These are phyloP conservation scores for Calcarisporium arbuscula DNA, from an alignment of 2,329 filamentous ascomycete genomes.

Conservation along the genomic window DNA sequence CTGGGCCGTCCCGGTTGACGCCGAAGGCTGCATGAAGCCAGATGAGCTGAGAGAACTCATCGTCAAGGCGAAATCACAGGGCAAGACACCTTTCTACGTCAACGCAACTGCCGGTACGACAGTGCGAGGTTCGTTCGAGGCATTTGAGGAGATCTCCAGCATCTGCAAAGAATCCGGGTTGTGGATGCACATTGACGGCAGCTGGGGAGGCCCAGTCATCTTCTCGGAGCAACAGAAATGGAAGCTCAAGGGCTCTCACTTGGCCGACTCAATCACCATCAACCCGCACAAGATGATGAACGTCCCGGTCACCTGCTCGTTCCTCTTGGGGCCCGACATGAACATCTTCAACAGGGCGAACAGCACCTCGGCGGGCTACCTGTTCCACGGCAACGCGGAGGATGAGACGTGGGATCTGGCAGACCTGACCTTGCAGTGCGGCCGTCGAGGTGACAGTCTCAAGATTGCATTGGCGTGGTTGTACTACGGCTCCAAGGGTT, in stretches of 20 bases:
- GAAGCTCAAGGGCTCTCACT: slow-evolving; percentile 64
- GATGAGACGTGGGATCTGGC: slow-evolving; percentile 79
- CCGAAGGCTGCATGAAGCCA: slow-evolving; percentile 63
- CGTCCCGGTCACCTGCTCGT: slow-evolving; percentile 83
- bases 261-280: slow-evolving; percentile 76
- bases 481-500: slow-evolving; percentile 76
- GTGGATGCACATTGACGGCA: slow-evolving; percentile 91
- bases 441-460: slow-evolving; percentile 74
- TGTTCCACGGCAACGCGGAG: slow-evolving; percentile 59
- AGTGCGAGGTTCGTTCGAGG: slow-evolving; percentile 83
- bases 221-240: slow-evolving; percentile 61
- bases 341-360: slow-evolving; percentile 75
- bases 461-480: slow-evolving; percentile 87
- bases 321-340: slow-evolving; percentile 74
- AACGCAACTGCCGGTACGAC: slow-evolving; percentile 95
- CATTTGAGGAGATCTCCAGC: slow-evolving; percentile 60
- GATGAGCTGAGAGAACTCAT: slow-evolving; percentile 58
- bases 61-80: slow-evolving; percentile 52
- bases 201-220: slow-evolving; percentile 80
- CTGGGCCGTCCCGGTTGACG: slow-evolving; percentile 68
- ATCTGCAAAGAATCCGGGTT: slow-evolving; percentile 67
- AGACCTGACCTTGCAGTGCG: slow-evolving; percentile 89
- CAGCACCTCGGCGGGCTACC: slow-evolving; percentile 78
- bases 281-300: slow-evolving; percentile 99
- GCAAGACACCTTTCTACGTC: slow-evolving; percentile 84